Evolutionary conservation across 495 filamentous ascomycete genomes (phyloP).

Genomic region (Aspergillus sclerotiicarbonarius): DNA sequence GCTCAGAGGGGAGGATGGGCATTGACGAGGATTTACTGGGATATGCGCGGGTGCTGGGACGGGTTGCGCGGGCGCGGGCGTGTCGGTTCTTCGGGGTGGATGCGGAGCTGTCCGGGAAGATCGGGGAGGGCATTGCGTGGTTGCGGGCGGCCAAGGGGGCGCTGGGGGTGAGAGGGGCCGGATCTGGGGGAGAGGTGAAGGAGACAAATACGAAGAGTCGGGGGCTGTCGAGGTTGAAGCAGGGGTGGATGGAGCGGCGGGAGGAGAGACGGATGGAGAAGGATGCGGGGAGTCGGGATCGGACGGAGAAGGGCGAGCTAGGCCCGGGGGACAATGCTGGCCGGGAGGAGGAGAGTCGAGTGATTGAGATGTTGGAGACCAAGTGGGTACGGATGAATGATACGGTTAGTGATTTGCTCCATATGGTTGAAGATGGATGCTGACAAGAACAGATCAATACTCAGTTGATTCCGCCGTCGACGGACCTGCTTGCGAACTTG

Average conservation of each 20-base stretch:
- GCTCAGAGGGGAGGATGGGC: slow-evolving; percentile 18
- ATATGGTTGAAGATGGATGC: background rate
- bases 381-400: slow-evolving; percentile 95
- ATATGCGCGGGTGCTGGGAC: slow-evolving; percentile 71
- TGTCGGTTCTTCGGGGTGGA: slow-evolving; percentile 90
- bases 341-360: slow-evolving; percentile 75
- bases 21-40: slow-evolving; percentile 60
- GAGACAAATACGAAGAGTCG: slow-evolving; percentile 32
- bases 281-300: slow-evolving; percentile 56
- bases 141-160: slow-evolving; percentile 67
- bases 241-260: slow-evolving; percentile 48
- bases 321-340: slow-evolving; percentile 84
- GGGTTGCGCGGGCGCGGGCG: slow-evolving; percentile 73
- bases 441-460: slow-evolving; percentile 63
- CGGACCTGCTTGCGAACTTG: slow-evolving; percentile 68
- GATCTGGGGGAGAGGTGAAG: slow-evolving; percentile 15
- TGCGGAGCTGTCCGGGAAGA: slow-evolving; percentile 75
- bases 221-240: slow-evolving; percentile 45
- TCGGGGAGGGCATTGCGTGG: slow-evolving; percentile 83
- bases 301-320: slow-evolving; percentile 56
- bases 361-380: slow-evolving; percentile 78
- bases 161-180: slow-evolving; percentile 52
- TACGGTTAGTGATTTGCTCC: slow-evolving; percentile 56
- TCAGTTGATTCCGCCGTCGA: slow-evolving; percentile 69
- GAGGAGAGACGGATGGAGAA: slow-evolving; percentile 64